Conservation (phyloP, 139 green algal genomes). For the Astrephomene gubernaculifera region DNA sequence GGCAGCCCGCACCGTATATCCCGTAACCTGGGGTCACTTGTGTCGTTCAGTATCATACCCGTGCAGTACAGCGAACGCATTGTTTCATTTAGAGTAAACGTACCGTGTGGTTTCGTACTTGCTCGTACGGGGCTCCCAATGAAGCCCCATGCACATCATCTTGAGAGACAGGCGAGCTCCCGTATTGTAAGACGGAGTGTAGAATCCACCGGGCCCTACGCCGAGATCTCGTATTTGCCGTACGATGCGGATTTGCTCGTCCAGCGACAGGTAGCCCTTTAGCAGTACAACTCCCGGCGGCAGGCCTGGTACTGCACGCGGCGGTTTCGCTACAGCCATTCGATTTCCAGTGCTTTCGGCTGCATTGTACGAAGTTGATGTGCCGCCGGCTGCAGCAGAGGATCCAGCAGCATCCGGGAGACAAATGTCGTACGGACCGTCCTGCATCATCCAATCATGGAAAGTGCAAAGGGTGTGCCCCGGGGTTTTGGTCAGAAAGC, state of each 20-base stretch:
- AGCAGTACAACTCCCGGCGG: constrained; percentile 67
- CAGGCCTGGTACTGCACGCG: constrained; percentile 16
- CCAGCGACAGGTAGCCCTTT: constrained; percentile 57
- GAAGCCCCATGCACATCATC: constrained; percentile 76
- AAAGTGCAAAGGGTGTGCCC: too few species aligned
- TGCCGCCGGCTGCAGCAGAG: too few species aligned
- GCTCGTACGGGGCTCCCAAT: constrained; percentile 60
- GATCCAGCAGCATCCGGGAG: constrained; percentile 28
- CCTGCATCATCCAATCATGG: too few species aligned
- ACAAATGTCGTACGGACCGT: constrained; percentile 57
- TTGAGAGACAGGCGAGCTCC: constrained; percentile 59
- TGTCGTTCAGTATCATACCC: too few species aligned
- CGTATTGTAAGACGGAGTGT: constrained; percentile 60
- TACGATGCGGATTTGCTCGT: constrained; percentile 65
- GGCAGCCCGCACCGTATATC: too few species aligned
- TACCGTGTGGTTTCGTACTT: constrained; percentile 49
- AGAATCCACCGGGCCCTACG: constrained; percentile 71
- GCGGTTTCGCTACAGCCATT: neutral
- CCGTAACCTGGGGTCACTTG: too few species aligned
- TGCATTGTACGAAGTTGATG: neutral
- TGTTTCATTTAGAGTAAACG: too few species aligned
- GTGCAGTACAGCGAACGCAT: too few species aligned
- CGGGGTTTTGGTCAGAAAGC: too few species aligned
- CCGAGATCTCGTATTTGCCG: constrained; percentile 54
- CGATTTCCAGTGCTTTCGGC: neutral